Evolutionary conservation across 371 early-diverging fungal genomes (phyloP), one percentile per base, ranked within the genome.

Genomic region (Mycotypha africana): DNA sequence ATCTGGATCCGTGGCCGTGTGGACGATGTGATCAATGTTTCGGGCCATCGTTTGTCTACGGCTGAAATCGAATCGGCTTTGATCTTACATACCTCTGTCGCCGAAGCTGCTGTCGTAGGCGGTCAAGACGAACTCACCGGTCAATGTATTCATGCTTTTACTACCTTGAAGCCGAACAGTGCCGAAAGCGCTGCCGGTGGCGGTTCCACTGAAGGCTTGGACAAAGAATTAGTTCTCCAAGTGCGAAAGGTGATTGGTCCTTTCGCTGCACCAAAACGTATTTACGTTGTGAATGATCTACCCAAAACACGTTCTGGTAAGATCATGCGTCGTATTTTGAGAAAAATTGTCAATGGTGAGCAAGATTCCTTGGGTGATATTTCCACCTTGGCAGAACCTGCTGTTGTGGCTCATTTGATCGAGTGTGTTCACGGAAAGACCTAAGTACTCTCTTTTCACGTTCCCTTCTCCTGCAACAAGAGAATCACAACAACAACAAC

Each of bases 241-340:
- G 86, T 99, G 7, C 83, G 97, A 39, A 81, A 81, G 38, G 84
- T 81, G 45, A 97, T 99, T 63, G 95, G 96, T 2, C 91, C 95
- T n/a, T 91, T 99, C 59, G 95, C 96, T 15, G 79, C 89, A 3
- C 95, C 97, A 15, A 93, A 93, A 60, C 67, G 76, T 31, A 79
- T 99, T 38, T 74, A 92, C 45, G 55, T 96, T 40, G 84, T 88
- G 9, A 74, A 74, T 14, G 97, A 94, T 53, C 69, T 99, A 45
- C 99, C 99, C 51, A 98, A 99, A 75, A 99, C 99, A 8, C 82
- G 97, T 10, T 89, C 89, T n/a, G 99, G 99, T 34, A 98, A 98
- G 70, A 91, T 98, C 58, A 91, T 95, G 84, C 81, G 94, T 30
- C 82, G 99, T 50, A 86, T 98, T 45, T 69, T 99, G 65, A 76